Evolutionary conservation across 2,329 filamentous ascomycete genomes (phyloP).

Genomic region (Pleochaeta shiraiana): DNA sequence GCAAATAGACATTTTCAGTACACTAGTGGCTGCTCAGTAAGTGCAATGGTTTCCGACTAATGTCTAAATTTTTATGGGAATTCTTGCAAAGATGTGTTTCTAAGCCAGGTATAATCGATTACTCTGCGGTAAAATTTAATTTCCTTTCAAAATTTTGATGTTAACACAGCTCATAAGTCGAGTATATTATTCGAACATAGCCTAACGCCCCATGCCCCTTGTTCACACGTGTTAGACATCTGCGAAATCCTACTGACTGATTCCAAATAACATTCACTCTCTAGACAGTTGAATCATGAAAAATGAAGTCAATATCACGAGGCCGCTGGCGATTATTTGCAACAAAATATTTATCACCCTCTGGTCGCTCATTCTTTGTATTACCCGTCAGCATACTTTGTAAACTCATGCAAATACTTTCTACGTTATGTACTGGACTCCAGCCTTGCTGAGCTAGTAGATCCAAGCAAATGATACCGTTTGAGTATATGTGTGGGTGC

Average conservation of each 20-base stretch:
- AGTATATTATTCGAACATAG: too few relatives aligned
- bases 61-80: too few relatives aligned
- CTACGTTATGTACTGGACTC: conserved; percentile 93
- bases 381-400: conserved; percentile 98
- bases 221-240: too few relatives aligned
- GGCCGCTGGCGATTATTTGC: conserved; percentile 56
- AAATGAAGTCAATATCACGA: conserved; percentile 79
- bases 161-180: too few relatives aligned
- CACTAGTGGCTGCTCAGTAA: too few relatives aligned
- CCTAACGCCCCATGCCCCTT: too few relatives aligned
- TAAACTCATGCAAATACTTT: conserved; percentile 90
- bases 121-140: too few relatives aligned
- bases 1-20: too few relatives aligned
- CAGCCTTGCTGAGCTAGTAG: conserved; percentile 73
- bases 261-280: not conserved
- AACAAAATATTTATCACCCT: conserved; percentile 80
- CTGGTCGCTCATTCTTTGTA: conserved; percentile 70
- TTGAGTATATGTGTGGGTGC: conserved; percentile 92
- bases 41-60: too few relatives aligned
- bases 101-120: too few relatives aligned
- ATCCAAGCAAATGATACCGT: conserved; percentile 96
- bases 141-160: too few relatives aligned
- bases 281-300: conserved; percentile 63
- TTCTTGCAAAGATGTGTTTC: too few relatives aligned
- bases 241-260: not conserved